Percentiles rank a stretch among this genome's conserved stretches.
These are phyloP conservation scores for Ceratocystis lukuohia DNA, from an alignment of 2,329 filamentous ascomycete species.

Conservation along the genomic window DNA sequence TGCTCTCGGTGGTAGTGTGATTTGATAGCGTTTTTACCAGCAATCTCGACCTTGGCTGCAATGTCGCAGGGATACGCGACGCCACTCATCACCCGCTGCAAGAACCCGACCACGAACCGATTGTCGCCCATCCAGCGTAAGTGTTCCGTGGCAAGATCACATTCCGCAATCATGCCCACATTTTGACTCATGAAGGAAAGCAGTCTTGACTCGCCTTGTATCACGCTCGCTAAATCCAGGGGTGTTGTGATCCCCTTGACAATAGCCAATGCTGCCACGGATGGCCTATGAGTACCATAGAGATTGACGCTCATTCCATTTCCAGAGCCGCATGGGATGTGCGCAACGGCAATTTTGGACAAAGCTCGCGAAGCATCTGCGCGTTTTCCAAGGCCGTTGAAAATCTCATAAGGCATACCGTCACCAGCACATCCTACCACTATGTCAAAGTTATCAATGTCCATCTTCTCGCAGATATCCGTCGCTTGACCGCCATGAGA, in stretches of 20 bases:
- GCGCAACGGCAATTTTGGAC: constrained; percentile 62
- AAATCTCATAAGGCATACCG: constrained; percentile 81
- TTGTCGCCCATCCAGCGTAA: constrained; percentile 83
- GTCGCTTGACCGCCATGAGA: constrained; percentile 61
- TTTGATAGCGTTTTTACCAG: constrained; percentile 60
- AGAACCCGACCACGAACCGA: constrained; percentile 73
- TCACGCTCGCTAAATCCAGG: constrained; percentile 76
- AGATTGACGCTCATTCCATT: constrained; percentile 89
- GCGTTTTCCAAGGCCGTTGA: constrained; percentile 76
- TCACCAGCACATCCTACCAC: constrained; percentile 86
- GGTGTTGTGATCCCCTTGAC: constrained; percentile 79
- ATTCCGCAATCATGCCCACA: constrained; percentile 79
- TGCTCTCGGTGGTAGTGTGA: constrained; percentile 50
- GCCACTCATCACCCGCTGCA: constrained; percentile 62
- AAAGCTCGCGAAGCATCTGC: constrained; percentile 63
- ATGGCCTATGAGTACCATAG: constrained; percentile 64
- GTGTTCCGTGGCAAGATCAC: constrained; percentile 78
- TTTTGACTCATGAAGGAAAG: constrained; percentile 86
- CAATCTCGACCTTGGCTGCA: constrained; percentile 68
- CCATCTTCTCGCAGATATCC: constrained; percentile 60
- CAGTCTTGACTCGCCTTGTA: constrained; percentile 59
- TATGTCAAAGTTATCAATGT: constrained; percentile 70
- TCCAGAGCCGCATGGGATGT: constrained; percentile 83
- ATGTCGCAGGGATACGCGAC: constrained; percentile 81
- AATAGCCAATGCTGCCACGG: constrained; percentile 64